Evolutionary conservation across 208 protist species (phyloP).

Genomic region (Leptomonas seymouri): DNA sequence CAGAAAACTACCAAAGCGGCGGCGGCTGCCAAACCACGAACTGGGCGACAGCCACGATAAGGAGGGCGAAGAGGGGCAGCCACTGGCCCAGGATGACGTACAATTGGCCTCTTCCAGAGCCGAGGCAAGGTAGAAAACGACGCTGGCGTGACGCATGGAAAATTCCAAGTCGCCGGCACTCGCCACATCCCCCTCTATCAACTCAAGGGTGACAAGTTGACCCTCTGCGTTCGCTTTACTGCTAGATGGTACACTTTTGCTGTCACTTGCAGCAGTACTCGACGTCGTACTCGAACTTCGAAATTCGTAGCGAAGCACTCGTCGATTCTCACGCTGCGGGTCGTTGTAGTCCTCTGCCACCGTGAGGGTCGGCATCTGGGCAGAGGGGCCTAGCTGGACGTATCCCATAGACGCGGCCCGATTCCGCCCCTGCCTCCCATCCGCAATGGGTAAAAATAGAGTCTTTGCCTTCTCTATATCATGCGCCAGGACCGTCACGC

Average conservation of each 20-base stretch:
- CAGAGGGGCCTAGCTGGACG: conserved; percentile 24
- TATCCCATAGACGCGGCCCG: conserved; percentile 28
- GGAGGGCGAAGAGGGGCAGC: conserved; percentile 2
- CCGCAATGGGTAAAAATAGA: conserved; percentile 48
- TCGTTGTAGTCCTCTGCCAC: conserved; percentile 27
- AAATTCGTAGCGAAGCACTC: conserved; percentile 46
- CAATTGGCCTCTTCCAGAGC: conserved; percentile 35
- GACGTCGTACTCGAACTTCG: not conserved
- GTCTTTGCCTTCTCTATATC: conserved; percentile 56
- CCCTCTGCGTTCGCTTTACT: not conserved
- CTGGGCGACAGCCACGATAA: conserved; percentile 16
- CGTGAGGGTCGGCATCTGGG: conserved; percentile 22
- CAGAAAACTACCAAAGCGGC: conserved; percentile 46
- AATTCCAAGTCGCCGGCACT: conserved; percentile 47
- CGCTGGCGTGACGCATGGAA: conserved; percentile 50
- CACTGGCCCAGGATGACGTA: conserved; percentile 13
- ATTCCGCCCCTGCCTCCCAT: conserved; percentile 36
- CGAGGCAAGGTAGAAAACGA: conserved; percentile 58
- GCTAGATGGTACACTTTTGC: not conserved
- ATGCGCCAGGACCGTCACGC: conserved; percentile 56
- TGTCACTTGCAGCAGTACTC: not conserved
- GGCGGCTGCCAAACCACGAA: conserved; percentile 12
- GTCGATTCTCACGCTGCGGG: conserved; percentile 17
- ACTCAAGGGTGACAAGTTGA: conserved; percentile 41
- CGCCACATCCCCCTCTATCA: conserved; percentile 55